Conservation (phyloP, 805 yeast genomes). For the Yarrowia deformans region DNA sequence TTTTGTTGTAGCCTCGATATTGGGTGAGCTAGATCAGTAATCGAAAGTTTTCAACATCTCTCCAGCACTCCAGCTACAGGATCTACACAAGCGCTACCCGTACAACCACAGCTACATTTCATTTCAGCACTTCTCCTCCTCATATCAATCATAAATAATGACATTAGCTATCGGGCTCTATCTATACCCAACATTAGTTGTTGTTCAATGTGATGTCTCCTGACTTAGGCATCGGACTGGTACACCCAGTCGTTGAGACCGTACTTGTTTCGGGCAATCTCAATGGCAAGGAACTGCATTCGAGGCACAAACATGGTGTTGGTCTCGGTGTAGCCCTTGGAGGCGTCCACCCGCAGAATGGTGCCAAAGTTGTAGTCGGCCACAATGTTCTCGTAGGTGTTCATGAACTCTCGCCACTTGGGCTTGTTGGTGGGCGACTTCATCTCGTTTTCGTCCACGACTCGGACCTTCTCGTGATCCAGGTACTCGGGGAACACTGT, state of each 20-base stretch:
- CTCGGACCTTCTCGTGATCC: slow-evolving; percentile 62
- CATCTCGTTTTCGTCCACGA: slow-evolving; percentile 78
- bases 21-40: no score
- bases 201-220: not conserved
- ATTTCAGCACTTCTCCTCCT: not conserved
- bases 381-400: slow-evolving; percentile 76
- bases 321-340: slow-evolving; percentile 78
- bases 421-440: slow-evolving; percentile 80
- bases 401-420: slow-evolving; percentile 89
- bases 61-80: no score
- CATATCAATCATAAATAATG: slow-evolving; percentile 6
- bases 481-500: slow-evolving; percentile 88
- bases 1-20: no score
- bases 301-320: slow-evolving; percentile 89
- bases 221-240: slow-evolving; percentile 45
- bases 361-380: slow-evolving; percentile 97
- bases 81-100: no score
- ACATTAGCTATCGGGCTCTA: slow-evolving; percentile 18
- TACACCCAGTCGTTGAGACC: slow-evolving; percentile 92
- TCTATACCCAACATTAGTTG: slow-evolving; percentile 46
- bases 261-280: slow-evolving; percentile 87
- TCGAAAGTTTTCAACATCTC: no score
- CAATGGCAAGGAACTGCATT: slow-evolving; percentile 93
- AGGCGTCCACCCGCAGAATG: slow-evolving; percentile 74
- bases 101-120: no score